phyloP scores from a whole-genome alignment of 192 early-diverging fungal species.

The Geranomyces michiganensis region DNA sequence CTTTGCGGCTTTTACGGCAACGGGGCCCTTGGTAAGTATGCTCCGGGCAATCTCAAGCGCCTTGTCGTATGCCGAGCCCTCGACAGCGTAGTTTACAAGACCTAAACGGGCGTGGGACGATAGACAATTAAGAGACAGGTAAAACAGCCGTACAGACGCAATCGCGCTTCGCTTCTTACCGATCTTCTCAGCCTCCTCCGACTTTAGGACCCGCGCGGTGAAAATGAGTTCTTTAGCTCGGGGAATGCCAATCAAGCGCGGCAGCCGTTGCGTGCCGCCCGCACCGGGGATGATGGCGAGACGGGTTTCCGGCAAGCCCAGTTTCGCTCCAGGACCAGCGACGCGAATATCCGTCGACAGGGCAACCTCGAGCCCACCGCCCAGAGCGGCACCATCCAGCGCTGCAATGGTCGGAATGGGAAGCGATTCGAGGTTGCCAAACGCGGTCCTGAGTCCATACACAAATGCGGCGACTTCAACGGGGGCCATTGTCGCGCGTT shows the following conservation, averaged over 20 bases:
- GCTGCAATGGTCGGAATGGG: conserved; percentile 93
- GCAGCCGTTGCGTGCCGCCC: conserved; percentile 91
- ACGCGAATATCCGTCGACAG: conserved; percentile 87
- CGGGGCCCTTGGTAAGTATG: conserved; percentile 74
- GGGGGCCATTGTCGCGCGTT: conserved; percentile 78
- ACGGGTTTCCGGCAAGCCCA: conserved; percentile 90
- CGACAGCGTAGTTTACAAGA: conserved; percentile 77
- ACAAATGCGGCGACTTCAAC: conserved; percentile 82
- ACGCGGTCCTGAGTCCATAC: conserved; percentile 72
- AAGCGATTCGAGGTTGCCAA: conserved; percentile 82
- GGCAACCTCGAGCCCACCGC: conserved; percentile 91
- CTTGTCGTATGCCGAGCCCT: conserved; percentile 66
- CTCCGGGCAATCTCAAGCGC: conserved; percentile 77
- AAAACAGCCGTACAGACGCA: not conserved
- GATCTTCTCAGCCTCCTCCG: conserved; percentile 62
- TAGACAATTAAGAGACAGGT: not conserved
- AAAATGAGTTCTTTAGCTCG: conserved; percentile 94
- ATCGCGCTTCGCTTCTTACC: conserved; percentile 43
- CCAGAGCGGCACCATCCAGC: conserved; percentile 91
- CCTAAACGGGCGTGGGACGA: too few relatives aligned
- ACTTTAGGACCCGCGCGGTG: conserved; percentile 73
- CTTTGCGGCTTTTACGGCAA: conserved; percentile 92
- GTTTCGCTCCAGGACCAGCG: conserved; percentile 72
- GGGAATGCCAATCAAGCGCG: conserved; percentile 81
- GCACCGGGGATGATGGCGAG: conserved; percentile 98